These are phyloP conservation scores for Boletus bicolor DNA, from an alignment of 768 basidiomycete species.

Conservation along the genomic window DNA sequence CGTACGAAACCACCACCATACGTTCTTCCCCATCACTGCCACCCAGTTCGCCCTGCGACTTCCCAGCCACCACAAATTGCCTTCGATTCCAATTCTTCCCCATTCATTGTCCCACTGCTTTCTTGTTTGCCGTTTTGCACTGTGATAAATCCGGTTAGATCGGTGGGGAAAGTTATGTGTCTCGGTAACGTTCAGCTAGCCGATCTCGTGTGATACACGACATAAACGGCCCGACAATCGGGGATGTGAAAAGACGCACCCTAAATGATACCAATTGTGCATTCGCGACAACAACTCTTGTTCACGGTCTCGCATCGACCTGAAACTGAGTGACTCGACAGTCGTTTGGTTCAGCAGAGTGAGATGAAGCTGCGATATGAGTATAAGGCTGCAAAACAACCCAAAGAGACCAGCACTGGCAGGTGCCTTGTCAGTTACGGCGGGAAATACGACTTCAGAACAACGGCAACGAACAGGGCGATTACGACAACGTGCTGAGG, in stretches of 20 bases:
- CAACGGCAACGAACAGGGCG: slow-evolving; percentile 55
- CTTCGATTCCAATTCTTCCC: slow-evolving; percentile 72
- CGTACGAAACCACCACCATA: slow-evolving; percentile 79
- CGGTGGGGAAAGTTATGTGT: background rate
- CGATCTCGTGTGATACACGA: background rate
- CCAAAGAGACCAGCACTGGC: slow-evolving; percentile 66
- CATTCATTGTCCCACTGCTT: slow-evolving; percentile 75
- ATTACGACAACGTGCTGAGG: slow-evolving; percentile 70
- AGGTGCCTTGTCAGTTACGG: slow-evolving; percentile 4
- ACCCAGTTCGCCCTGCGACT: slow-evolving; percentile 63
- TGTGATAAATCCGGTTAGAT: slow-evolving; percentile 24
- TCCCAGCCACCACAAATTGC: slow-evolving; percentile 86
- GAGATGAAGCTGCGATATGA: slow-evolving; percentile 56
- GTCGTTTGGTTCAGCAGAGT: slow-evolving; percentile 69
- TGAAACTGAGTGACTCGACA: slow-evolving; percentile 67
- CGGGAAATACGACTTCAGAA: background rate
- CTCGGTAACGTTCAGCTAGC: background rate
- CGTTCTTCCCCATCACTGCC: slow-evolving; percentile 72
- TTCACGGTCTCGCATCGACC: slow-evolving; percentile 66
- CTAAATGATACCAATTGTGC: slow-evolving; percentile 51
- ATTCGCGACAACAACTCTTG: slow-evolving; percentile 44
- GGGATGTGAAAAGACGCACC: slow-evolving; percentile 38
- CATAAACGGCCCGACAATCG: background rate
- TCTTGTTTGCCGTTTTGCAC: slow-evolving; percentile 46
- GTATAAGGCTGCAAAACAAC: slow-evolving; percentile 62